phyloP scores from a whole-genome alignment of 1,139 yeast genomes.

The Magnusiomyces suaveolens region DNA sequence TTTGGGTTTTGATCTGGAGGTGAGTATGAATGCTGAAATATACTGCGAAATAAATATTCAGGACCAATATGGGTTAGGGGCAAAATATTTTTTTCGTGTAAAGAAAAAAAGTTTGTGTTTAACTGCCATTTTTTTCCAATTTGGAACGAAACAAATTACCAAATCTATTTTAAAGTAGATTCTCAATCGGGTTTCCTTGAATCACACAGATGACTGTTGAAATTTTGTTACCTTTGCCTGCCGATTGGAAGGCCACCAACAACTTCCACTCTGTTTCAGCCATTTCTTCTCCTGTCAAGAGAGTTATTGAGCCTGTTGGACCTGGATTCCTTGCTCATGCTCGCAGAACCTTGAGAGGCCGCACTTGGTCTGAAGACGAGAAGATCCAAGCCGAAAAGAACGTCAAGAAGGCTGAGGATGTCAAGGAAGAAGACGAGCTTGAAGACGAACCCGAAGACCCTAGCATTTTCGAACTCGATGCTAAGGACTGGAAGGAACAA shows the following conservation, averaged over 20 bases:
- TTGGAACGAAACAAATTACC: background rate
- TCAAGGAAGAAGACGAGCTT: constrained; percentile 62
- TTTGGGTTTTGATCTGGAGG: background rate
- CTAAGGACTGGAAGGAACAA: constrained; percentile 96
- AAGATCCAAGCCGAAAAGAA: constrained; percentile 86
- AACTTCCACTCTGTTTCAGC: constrained; percentile 27
- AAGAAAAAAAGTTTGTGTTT: background rate
- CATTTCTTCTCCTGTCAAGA: constrained; percentile 61
- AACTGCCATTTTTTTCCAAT: background rate
- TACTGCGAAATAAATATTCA: background rate
- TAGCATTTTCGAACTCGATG: constrained; percentile 74
- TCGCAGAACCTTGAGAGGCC: constrained; percentile 89
- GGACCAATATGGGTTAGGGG: background rate
- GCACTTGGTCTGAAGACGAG: constrained; percentile 97
- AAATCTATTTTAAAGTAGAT: too few species aligned
- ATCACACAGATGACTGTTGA: constrained; percentile 7
- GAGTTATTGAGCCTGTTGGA: constrained; percentile 95
- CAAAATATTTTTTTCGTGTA: background rate
- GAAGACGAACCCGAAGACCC: constrained; percentile 65
- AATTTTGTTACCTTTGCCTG: constrained; percentile 23
- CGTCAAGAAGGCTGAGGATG: constrained; percentile 62
- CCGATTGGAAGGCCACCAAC: constrained; percentile 27
- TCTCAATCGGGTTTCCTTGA: background rate
- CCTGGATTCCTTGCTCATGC: constrained; percentile 95
- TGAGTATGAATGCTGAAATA: background rate